Base-by-base conservation (phyloP, 805 yeast genomes). In the Saccharomycopsis amapae region DNA sequence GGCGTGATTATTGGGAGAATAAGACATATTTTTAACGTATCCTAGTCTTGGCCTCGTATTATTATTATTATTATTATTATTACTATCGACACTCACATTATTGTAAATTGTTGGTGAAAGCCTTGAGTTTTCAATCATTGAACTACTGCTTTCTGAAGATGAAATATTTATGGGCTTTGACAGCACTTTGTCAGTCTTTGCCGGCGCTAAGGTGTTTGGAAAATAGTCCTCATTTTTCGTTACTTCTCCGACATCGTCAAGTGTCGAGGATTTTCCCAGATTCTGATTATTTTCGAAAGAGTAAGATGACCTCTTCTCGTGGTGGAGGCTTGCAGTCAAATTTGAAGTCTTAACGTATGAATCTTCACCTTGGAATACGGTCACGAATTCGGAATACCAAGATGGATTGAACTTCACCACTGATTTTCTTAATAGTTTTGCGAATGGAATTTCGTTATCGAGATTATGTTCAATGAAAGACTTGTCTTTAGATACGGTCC, bases 401-500 rank as follows among this genome's bases (percentile, higher is more conserved):
- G 12, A 15, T 10, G 50, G 52, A 38, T 42, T 45, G 26, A 51
- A 50, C 17, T 37, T 32, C 18, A 36, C 40, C 17, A 40, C 26
- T 15, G 19, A 31, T 25, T 40, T 46, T 26, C 44, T 24, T 10
- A 50, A 31, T 18, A 32, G 20, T 10, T 31, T 34, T 13, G 39
- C 25, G 13, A 34, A 42, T 28, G 38, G 42, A 6, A 20, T 28
- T 26, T 44, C 63, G 4, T 46, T 43, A 6, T 55, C 50, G 13
- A 66, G 61, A 52, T 67, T 66, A 46, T 61, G 62, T 47, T 64
- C 69, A 7, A 65, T 53, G 24, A 67, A 49, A 2, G 60, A 56
- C 46, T 61, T 64, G 52, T 67, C 72, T 45, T 63, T 66, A n/a
- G 69, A 64, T 32, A 63, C 59, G 42, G 64, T 61, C 47, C 66